These are phyloP conservation scores for Chlorociboria aeruginascens DNA, from an alignment of 495 filamentous ascomycete genomes.

Conservation along the genomic window DNA sequence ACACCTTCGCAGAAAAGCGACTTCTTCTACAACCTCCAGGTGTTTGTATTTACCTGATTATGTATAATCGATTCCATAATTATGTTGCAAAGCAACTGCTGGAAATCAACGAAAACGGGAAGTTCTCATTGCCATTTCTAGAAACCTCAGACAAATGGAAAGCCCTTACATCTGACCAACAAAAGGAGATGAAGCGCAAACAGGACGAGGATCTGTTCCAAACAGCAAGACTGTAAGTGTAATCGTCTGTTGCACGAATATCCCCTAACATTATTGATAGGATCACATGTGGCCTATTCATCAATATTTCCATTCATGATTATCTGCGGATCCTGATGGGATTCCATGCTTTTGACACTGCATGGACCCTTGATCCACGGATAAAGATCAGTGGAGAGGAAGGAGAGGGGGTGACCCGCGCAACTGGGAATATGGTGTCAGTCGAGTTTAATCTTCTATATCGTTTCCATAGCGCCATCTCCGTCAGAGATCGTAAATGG, in stretches of 20 bases:
- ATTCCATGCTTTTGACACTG: slow-evolving; percentile 52
- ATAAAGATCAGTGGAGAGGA: slow-evolving; percentile 9
- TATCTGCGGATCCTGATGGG: slow-evolving; percentile 70
- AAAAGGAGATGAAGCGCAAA: slow-evolving; percentile 43
- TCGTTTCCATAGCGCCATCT: slow-evolving; percentile 67
- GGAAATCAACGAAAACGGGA: slow-evolving; percentile 51
- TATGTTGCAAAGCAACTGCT: slow-evolving; percentile 48
- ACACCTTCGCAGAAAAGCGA: slow-evolving; percentile 64
- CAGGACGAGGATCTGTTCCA: slow-evolving; percentile 70
- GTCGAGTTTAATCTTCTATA: slow-evolving; percentile 65
- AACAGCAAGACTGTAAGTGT: slow-evolving; percentile 45
- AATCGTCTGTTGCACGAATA: background rate
- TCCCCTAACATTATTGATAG: background rate
- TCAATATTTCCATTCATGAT: slow-evolving; percentile 71
- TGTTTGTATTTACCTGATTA: slow-evolving; percentile 60
- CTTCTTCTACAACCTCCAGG: slow-evolving; percentile 69
- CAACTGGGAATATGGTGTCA: slow-evolving; percentile 62
- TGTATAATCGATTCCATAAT: slow-evolving; percentile 71
- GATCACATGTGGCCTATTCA: slow-evolving; percentile 71
- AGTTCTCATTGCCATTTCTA: slow-evolving; percentile 45
- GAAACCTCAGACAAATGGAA: slow-evolving; percentile 14
- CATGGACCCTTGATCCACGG: slow-evolving; percentile 68
- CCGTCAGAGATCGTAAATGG: slow-evolving; percentile 59
- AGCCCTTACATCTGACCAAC: slow-evolving; percentile 26
- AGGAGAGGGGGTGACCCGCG: slow-evolving; percentile 46